phyloP scores from a whole-genome alignment of 306 rosid species.

The Vigna trinervia region DNA sequence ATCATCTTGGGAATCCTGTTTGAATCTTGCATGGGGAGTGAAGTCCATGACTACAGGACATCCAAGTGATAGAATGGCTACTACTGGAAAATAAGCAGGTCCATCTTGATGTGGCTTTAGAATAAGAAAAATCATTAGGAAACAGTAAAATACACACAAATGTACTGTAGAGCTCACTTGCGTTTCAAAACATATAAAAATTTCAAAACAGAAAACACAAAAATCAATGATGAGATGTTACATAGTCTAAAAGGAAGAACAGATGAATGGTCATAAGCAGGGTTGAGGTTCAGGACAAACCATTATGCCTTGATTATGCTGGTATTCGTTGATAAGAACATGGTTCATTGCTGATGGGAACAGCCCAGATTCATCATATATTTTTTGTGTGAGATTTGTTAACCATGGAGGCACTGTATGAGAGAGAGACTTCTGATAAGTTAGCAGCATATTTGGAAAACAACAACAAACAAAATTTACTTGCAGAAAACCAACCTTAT shows the following conservation, averaged over 20 bases:
- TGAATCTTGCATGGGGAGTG: slow-evolving; percentile 82
- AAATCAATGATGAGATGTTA: slow-evolving; percentile 7
- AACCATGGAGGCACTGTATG: slow-evolving; percentile 86
- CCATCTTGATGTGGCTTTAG: slow-evolving; percentile 93
- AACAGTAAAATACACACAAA: slow-evolving; percentile 7
- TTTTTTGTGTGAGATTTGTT: slow-evolving; percentile 67
- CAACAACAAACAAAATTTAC: not conserved
- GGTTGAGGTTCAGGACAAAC: slow-evolving; percentile 51
- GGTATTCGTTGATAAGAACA: slow-evolving; percentile 93
- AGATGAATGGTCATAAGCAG: slow-evolving; percentile 35
- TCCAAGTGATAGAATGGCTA: slow-evolving; percentile 87
- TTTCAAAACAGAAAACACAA: slow-evolving; percentile 1
- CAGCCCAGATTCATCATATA: slow-evolving; percentile 63
- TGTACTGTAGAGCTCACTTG: slow-evolving; percentile 10
- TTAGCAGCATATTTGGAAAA: slow-evolving; percentile 28
- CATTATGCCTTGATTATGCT: slow-evolving; percentile 90
- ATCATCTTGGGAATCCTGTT: slow-evolving; percentile 43
- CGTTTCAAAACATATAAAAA: not conserved
- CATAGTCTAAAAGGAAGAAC: slow-evolving; percentile 5
- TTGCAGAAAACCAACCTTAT: not conserved
- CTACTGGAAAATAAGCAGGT: slow-evolving; percentile 91
- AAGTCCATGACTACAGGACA: slow-evolving; percentile 89
- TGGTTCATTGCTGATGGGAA: slow-evolving; percentile 83
- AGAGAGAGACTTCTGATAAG: slow-evolving; percentile 24
- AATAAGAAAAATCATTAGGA: slow-evolving; percentile 34